Evolutionary conservation across 2,329 filamentous ascomycete genomes (phyloP), one percentile per base, ranked within the genome.

Genomic region (Aplosporella prunicola): DNA sequence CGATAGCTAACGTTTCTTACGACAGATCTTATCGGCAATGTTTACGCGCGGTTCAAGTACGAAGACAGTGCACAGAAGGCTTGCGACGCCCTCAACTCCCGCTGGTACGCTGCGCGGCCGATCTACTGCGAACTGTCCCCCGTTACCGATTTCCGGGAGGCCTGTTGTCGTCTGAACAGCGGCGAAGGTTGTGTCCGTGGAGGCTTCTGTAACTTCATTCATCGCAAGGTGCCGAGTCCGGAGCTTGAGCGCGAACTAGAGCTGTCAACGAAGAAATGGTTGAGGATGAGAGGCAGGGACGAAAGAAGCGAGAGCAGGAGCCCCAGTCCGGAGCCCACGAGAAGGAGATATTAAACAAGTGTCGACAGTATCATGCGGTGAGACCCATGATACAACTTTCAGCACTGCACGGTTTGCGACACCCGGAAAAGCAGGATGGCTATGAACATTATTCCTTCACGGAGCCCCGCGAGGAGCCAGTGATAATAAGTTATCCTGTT

Each of bases 21-120:
- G 9, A 34, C 47, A 85, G 81, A 98, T 66, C 74, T 98, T 36
- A 95, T 98, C 58, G 91, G 91, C 56, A 98, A 98, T 65, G 91
- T 98, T 55, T 98, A 98, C 69, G 91, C 91, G 35, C 86, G 91
- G 51, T 98, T 96, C 81, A 98, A 98, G 68, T 98, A 96, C 74
- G 91, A 98, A 73, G 91, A 98, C 63, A 81, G 80, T 38, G 88
- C 91, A 35, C 88, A 96, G 62, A 76, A 78, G 47, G 91, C 91
- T 44, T 95, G 89, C 72, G 91, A 96, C 65, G 81, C 82, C 43
- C 76, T 96, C 51, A 98, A 96, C 65, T 80, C 75, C 41, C 80
- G 91, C 54, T 98, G 91, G 91, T 98, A 98, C 67, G 89, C 91
- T 43, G 91, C 85, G 14, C 75, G 91, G 36, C 91, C 91, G 46